Evolutionary conservation across 306 rosid species (phyloP), one percentile per base, ranked within the genome.

Genomic region (Glycyrrhiza uralensis): DNA sequence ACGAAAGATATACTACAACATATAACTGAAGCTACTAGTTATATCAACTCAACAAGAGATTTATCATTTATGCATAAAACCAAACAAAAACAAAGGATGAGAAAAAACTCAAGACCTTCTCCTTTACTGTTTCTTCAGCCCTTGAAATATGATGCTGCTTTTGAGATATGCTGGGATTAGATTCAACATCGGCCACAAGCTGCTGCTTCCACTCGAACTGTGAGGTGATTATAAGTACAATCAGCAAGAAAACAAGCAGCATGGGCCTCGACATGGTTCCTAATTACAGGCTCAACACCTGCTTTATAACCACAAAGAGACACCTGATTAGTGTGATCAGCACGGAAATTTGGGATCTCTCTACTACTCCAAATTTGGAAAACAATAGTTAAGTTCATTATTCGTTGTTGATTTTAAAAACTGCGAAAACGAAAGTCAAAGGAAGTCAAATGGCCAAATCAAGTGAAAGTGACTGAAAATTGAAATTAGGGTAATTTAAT

Each of bases 161-260:
- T 58, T 86, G 83, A 8, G 91, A 76, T 41, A 86, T 29, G 49
- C 55, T 52, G 3, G 88, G 81, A 62, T 76, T 72, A 15, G 83
- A 47, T 17, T 88, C 91, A 51, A 85, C 87, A 76, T 89, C 98
- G 62, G 80, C 39, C 45, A 86, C 95, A 70, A 89, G 86, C 74
- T 72, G 96, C 68, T 87, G 96, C 64, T 75, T 89, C 98, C 98
- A 89, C 81, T 92, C 98, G 51, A 92, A 90, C 81, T 89, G 95
- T n/a, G 96, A 89, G 45, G 98, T 88, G 74, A 92, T 87, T 70
- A 92, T 90, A 58, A 92, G 91, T 76, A 92, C 33, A 82, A 92
- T 35, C 59, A 92, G 75, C 81, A 92, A 78, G 81, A 88, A 90
- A 61, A 84, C 96, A 74, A 92, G 95, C 69, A 92, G 41, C 92